phyloP scores from a whole-genome alignment of 768 basidiomycete genomes.

The Albatrellus ellisii region DNA sequence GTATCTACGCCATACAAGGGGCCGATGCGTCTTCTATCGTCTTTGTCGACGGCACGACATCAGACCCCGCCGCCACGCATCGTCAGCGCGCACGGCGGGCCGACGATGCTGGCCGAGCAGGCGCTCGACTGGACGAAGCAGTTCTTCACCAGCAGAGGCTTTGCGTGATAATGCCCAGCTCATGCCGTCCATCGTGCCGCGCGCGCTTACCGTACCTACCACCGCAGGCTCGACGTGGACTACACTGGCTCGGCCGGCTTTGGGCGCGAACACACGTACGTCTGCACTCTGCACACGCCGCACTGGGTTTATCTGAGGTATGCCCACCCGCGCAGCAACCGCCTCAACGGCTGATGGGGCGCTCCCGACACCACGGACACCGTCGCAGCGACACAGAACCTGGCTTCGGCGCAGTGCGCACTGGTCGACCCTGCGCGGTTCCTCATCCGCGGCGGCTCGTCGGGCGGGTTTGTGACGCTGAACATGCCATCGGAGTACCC shows the following conservation, averaged over 20 bases:
- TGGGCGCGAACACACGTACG: slow-evolving; percentile 50
- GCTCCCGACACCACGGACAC: slow-evolving; percentile 60
- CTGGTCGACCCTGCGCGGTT: slow-evolving; percentile 52
- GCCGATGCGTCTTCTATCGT: not conserved
- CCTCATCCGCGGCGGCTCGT: slow-evolving; percentile 58
- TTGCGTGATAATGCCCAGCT: slow-evolving; percentile 40
- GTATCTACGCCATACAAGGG: not conserved
- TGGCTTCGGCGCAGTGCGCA: slow-evolving; percentile 31
- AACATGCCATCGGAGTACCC: slow-evolving; percentile 29
- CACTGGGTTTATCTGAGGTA: not conserved
- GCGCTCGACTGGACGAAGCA: slow-evolving; percentile 40
- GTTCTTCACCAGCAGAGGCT: slow-evolving; percentile 61
- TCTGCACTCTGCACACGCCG: not conserved
- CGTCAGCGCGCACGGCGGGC: slow-evolving; percentile 18
- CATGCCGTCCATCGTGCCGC: not conserved
- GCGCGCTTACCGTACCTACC: slow-evolving; percentile 4
- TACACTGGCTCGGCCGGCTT: slow-evolving; percentile 68
- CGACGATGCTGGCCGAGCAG: slow-evolving; percentile 36
- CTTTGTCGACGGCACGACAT: not conserved
- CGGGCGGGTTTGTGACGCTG: slow-evolving; percentile 64
- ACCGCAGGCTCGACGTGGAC: slow-evolving; percentile 56
- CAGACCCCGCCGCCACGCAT: slow-evolving; percentile 3
- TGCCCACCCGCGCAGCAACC: slow-evolving; percentile 20
- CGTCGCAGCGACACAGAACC: slow-evolving; percentile 36
- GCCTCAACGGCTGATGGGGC: slow-evolving; percentile 60